Base-by-base conservation (phyloP, 768 basidiomycete genomes). In the Lentinula guzmanii region DNA sequence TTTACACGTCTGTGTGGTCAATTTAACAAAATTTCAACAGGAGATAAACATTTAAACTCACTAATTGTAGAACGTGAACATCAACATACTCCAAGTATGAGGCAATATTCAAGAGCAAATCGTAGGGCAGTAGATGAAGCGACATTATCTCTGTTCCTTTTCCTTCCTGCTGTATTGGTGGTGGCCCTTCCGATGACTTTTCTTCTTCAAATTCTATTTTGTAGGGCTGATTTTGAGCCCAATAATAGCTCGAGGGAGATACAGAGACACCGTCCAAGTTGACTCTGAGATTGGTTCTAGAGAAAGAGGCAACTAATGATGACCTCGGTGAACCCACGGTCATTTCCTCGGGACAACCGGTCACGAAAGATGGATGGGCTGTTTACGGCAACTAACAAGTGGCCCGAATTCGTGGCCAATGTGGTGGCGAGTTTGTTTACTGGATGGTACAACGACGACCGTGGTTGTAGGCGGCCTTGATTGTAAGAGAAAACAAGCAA, bases 41-140 rank as follows among this genome's bases (percentile, higher is more conserved):
- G 45, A n/a, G 60, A 45, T 31, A 34, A 35, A 37, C 21, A 63
- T 2, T 4, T 39, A 34, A 67, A 75, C 86, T 79, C 71, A 89
- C 88, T 60, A 80, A 68, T 68, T 88, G 86, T 7, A 90, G 70
- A 52, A 79, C 71, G 69, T 84, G 80, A 18, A 90, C 76, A 71
- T 89, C 88, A 51, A 72, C 73, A 65, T 86, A 72, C 64, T 86
- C 78, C 35, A 90, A 79, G 72, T 84, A 82, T 46, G 77, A 79
- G 4, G 85, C 81, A 70, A 90, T 82, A 74, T 86, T 86, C 60
- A 90, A 79, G 48, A 90, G 70, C 18, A 90, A 75, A 74, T 90
- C 89, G 71, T 89, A 89, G 0, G 88, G 88, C 18, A 90, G 75
- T 4, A 74, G 76, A 62, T 71, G 69, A 55, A 81, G 68, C 11